Conservation (phyloP, 2,329 filamentous ascomycete species). For the Ustulina deusta region DNA sequence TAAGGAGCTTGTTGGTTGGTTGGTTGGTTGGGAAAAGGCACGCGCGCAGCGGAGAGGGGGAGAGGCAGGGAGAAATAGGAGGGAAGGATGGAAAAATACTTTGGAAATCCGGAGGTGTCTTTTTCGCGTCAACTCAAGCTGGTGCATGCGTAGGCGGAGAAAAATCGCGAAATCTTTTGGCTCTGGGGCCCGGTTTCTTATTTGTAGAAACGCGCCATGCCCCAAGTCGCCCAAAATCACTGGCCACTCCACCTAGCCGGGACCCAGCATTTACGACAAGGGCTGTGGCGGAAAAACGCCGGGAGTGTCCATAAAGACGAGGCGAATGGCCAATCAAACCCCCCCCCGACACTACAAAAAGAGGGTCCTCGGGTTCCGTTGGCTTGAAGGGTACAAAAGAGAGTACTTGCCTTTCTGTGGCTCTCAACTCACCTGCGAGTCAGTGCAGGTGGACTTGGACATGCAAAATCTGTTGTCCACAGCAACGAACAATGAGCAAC, state of each 20-base stretch:
- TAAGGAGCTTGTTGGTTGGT: conserved; percentile 39
- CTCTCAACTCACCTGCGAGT: conserved; percentile 24
- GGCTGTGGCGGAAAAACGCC: conserved; percentile 37
- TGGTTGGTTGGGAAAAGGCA: conserved; percentile 40
- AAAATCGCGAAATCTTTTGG: conserved; percentile 55
- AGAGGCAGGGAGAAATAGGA: conserved; percentile 52
- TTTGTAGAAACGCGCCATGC: conserved; percentile 56
- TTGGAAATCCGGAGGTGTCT: conserved; percentile 52
- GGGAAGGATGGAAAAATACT: conserved; percentile 53
- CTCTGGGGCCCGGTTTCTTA: conserved; percentile 57
- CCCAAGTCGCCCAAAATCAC: conserved; percentile 48
- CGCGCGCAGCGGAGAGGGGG: conserved; percentile 39
- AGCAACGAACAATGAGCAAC: neutral
- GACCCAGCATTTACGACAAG: conserved; percentile 42
- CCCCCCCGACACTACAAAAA: conserved; percentile 13
- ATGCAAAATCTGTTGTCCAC: conserved; percentile 23
- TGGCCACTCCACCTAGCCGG: conserved; percentile 44
- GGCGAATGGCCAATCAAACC: conserved; percentile 41
- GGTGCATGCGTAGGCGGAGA: conserved; percentile 44
- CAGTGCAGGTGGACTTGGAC: conserved; percentile 29
- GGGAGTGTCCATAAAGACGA: conserved; percentile 35
- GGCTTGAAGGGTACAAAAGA: conserved; percentile 20
- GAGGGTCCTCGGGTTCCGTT: conserved; percentile 38
- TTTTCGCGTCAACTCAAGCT: conserved; percentile 46
- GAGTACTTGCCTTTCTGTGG: conserved; percentile 22